Conservation (phyloP, 352 stramenopile genomes). For the Phytophthora meadii region DNA sequence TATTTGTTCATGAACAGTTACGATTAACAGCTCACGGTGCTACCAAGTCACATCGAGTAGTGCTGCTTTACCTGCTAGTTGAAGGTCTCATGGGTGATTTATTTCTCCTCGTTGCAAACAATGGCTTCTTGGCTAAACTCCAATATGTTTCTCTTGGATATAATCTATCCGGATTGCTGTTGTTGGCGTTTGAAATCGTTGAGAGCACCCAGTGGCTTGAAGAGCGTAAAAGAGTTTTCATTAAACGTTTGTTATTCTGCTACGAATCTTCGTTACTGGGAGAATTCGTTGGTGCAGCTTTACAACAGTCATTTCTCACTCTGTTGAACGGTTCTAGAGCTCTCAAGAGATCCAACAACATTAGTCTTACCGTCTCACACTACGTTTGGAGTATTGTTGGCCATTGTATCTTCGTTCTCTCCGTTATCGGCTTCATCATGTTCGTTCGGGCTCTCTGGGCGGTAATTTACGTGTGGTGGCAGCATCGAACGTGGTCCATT, state of each 20-base stretch:
- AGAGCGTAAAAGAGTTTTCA: constrained; percentile 1
- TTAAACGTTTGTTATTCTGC: constrained; percentile 34
- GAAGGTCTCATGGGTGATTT: constrained; percentile 40
- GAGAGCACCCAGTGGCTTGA: constrained; percentile 21
- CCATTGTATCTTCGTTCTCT: constrained; percentile 29
- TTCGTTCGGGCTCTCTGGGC: constrained; percentile 15
- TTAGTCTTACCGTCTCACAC: constrained; percentile 19
- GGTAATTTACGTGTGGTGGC: constrained; percentile 24
- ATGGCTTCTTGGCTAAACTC: constrained; percentile 24
- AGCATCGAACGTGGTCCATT: constrained; percentile 13
- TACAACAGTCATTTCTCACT: constrained; percentile 28
- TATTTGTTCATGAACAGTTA: constrained; percentile 35
- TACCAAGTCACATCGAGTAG: constrained; percentile 22
- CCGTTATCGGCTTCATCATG: constrained; percentile 19
- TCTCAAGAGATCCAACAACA: constrained; percentile 15
- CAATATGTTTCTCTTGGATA: constrained; percentile 35
- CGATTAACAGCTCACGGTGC: constrained; percentile 17
- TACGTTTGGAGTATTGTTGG: constrained; percentile 36
- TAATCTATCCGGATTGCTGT: constrained; percentile 33
- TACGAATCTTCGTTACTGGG: constrained; percentile 29
- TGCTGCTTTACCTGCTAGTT: constrained; percentile 31
- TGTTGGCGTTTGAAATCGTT: constrained; percentile 36
- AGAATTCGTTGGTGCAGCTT: constrained; percentile 14
- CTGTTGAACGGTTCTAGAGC: constrained; percentile 18
- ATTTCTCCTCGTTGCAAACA: constrained; percentile 37